These are phyloP conservation scores for Margaritispora aquatica DNA, from an alignment of 495 filamentous ascomycete genomes.

Conservation along the genomic window DNA sequence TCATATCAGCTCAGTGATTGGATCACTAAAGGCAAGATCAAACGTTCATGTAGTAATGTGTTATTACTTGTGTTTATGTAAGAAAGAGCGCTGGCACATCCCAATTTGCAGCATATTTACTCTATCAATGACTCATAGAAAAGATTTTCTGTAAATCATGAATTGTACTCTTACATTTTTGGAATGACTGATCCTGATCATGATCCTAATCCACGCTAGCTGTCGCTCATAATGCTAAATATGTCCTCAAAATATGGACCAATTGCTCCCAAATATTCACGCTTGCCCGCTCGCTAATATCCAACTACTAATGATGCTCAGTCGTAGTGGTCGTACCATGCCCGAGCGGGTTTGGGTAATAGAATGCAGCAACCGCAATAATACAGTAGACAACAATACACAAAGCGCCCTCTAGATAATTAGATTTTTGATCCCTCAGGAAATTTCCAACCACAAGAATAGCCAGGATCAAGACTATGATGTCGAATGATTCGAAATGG, in stretches of 20 bases:
- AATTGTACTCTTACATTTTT: not conserved
- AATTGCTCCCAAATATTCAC: not conserved
- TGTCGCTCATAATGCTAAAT: not conserved
- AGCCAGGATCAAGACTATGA: conserved; percentile 78
- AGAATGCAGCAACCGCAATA: conserved; percentile 56
- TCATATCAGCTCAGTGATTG: not conserved
- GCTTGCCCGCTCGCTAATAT: not conserved
- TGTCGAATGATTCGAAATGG: conserved; percentile 84
- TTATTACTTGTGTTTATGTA: no score
- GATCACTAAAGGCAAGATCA: not conserved
- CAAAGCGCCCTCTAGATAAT: conserved; percentile 72
- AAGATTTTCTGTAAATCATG: not conserved
- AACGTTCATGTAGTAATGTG: not conserved
- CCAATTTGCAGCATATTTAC: no score
- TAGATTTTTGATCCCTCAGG: conserved; percentile 70
- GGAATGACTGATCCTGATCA: not conserved
- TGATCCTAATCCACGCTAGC: not conserved
- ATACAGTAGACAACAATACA: conserved; percentile 66
- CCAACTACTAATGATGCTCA: not conserved
- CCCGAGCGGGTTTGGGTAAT: conserved; percentile 38
- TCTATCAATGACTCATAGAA: no score
- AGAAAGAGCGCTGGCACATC: no score
- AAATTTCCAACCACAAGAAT: conserved; percentile 84
- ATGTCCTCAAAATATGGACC: not conserved
- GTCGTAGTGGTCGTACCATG: not conserved